Evolutionary conservation across 352 stramenopile species (phyloP), one percentile per base, ranked within the genome.

Genomic region (Phytophthora meadii): DNA sequence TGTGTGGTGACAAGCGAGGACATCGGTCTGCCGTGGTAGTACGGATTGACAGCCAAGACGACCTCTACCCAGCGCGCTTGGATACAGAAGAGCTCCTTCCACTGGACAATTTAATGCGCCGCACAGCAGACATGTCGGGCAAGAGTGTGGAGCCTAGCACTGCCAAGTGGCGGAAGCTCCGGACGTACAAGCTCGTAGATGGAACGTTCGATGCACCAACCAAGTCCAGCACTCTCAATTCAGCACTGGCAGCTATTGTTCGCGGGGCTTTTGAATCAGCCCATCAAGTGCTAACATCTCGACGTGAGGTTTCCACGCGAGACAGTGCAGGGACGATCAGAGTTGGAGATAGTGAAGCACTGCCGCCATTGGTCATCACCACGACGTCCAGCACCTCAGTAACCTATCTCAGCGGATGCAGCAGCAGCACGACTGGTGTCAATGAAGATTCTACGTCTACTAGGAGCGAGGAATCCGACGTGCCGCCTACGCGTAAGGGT

Each of bases 1-100:
- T 54, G 22, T 40, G 28, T 28, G 47, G 47, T 22, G 27, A 54
- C 28, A 40, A 40, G n/a, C 30, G 49, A 22, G 49, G 49, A 10
- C 36, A 46, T 5, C 34, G 34, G 7, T 14, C 4, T 22, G 49
- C 49, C 8, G 8, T 46, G 17, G n/a, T 56, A 1, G 32, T 56
- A 3, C 15, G 24, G 32, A 36, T 56, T 2, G 49, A 47, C 49
- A 30, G 49, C 25, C n/a, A 41, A 5, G 46, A 39, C 46, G n/a
- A 0, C 24, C 28, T 24, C 28, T 53, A 27, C 15, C 46, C 46
- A 10, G 8, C 42, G 4, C 8, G 5, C 10, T 4, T 53, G 27
- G 46, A 53, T 11, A 53, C 46, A 4, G 27, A 22, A 10, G 32
- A 44, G 36, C n/a, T 46, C 8, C 17, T 44, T 1, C 32, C 32